A percentile compares a stretch with the other conserved stretches of the same genome.
Evolutionary conservation across 257 asterid species (phyloP).

Genomic region (Solanum gracilifrons): DNA sequence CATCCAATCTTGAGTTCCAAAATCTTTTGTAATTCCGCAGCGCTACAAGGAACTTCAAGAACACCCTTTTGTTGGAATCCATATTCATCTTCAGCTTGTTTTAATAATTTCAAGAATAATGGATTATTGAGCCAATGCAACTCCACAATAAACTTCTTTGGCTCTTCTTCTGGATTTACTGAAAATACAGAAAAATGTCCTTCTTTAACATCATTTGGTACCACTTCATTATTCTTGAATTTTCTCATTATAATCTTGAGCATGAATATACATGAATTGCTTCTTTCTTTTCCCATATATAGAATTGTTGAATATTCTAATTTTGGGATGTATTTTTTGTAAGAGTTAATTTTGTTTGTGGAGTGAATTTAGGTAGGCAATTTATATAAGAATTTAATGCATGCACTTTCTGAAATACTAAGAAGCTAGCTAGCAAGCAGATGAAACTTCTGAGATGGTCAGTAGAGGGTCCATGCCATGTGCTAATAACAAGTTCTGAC

Average conservation of each 20-base stretch:
- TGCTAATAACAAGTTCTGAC: neutral
- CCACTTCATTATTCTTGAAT: neutral
- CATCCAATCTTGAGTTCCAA: neutral
- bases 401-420: neutral
- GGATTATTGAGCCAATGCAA: constrained; percentile 13
- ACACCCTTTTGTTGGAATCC: constrained; percentile 15
- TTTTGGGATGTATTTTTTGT: neutral
- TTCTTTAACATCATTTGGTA: neutral
- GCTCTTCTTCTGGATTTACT: neutral
- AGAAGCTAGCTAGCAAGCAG: neutral
- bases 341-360: neutral
- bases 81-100: constrained; percentile 24
- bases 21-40: constrained; percentile 15
- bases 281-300: constrained; percentile 10
- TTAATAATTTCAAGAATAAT: constrained; percentile 12
- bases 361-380: constrained; percentile 1
- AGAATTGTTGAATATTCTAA: neutral
- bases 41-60: constrained; percentile 20
- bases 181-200: neutral
- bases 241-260: constrained; percentile 1
- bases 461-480: constrained; percentile 5
- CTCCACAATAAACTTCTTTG: constrained; percentile 17
- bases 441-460: constrained; percentile 36
- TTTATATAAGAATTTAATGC: neutral
- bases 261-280: neutral